Evolutionary conservation across 805 yeast genomes (phyloP), one percentile per base, ranked within the genome.

Genomic region (Kluyveromyces wickerhamii): DNA sequence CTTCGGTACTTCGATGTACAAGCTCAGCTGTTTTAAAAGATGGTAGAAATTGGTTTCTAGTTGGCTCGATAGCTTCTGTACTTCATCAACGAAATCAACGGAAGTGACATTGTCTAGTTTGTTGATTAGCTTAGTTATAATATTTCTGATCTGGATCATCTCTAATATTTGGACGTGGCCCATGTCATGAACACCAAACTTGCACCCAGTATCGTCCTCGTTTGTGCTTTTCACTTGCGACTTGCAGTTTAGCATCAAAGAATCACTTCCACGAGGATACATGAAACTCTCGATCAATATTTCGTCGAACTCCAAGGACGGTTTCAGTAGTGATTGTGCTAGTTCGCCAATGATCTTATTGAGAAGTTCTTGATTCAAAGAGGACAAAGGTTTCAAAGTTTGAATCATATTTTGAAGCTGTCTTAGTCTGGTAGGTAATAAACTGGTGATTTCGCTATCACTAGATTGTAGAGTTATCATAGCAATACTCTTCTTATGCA

Each of bases 141-240:
- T 37, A 27, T 45, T 45, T 27, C 48, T 47, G 11, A 48, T 26
- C 18, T 43, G 44, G 6, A 51, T 39, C 13, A 49, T 15, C 27
- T 54, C 55, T 21, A 54, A 33, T 14, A 49, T 14, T 5, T 49
- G 37, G 7, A 51, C 52, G 29, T 51, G 45, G 4, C 55, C 55
- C n/a, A 52, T 32, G 19, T 42, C 45, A 16, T 40, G 37, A 13
- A 28, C 12, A 16, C 32, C 42, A 27, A 28, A 37, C 7, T 23
- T 20, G 23, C 18, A 34, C 15, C 7, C 21, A 4, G 16, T 25
- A 7, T 14, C 25, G 19, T 32, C 30, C 5, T 13, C 17, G 4
- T 15, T 25, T 39, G 29, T 26, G 9, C 16, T 10, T 9, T 8
- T 9, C 9, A 12, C 19, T 22, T 13, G 27, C 21, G 8, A 17